These are phyloP conservation scores for Cryoendolithus antarcticus DNA, from an alignment of 2,329 filamentous ascomycete genomes.

Conservation along the genomic window DNA sequence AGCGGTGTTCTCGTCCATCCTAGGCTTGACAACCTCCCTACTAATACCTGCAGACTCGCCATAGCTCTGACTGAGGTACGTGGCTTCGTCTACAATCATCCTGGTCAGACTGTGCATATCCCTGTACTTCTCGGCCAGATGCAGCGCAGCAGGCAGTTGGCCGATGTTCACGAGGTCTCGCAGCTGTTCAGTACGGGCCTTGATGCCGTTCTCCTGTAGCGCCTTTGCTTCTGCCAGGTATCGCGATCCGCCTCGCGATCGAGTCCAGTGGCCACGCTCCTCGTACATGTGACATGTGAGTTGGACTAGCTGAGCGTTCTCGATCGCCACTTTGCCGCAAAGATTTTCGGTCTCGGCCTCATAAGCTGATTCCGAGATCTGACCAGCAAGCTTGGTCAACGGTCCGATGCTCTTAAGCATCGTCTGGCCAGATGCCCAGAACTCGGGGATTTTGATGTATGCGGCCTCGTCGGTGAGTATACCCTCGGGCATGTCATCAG, in stretches of 20 bases:
- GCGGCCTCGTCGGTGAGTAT: slow-evolving; percentile 43
- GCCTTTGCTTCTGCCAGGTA: slow-evolving; percentile 35
- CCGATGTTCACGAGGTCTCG: slow-evolving; percentile 35
- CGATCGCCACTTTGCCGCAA: slow-evolving; percentile 37
- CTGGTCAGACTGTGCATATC: slow-evolving; percentile 53
- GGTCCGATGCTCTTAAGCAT: slow-evolving; percentile 27
- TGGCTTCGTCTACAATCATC: slow-evolving; percentile 33
- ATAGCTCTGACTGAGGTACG: slow-evolving; percentile 20
- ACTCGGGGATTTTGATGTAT: slow-evolving; percentile 53
- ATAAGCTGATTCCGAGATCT: slow-evolving; percentile 27
- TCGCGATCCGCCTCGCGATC: slow-evolving; percentile 39
- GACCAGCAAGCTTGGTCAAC: slow-evolving; percentile 30
- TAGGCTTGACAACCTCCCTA: slow-evolving; percentile 20
- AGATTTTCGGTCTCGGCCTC: slow-evolving; percentile 22
- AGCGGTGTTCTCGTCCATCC: slow-evolving; percentile 27
- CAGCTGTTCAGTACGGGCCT: slow-evolving; percentile 30
- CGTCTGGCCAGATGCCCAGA: slow-evolving; percentile 66
- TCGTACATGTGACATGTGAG: slow-evolving; percentile 45
- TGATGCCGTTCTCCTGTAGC: slow-evolving; percentile 30
- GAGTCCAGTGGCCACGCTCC: slow-evolving; percentile 48
- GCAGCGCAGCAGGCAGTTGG: slow-evolving; percentile 45
- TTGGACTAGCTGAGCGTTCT: slow-evolving; percentile 43
- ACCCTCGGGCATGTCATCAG: slow-evolving; percentile 45
- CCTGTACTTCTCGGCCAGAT: slow-evolving; percentile 48
- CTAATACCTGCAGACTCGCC: slow-evolving; percentile 26